phyloP scores from a whole-genome alignment of 306 rosid species.

The Alnus rubra region DNA sequence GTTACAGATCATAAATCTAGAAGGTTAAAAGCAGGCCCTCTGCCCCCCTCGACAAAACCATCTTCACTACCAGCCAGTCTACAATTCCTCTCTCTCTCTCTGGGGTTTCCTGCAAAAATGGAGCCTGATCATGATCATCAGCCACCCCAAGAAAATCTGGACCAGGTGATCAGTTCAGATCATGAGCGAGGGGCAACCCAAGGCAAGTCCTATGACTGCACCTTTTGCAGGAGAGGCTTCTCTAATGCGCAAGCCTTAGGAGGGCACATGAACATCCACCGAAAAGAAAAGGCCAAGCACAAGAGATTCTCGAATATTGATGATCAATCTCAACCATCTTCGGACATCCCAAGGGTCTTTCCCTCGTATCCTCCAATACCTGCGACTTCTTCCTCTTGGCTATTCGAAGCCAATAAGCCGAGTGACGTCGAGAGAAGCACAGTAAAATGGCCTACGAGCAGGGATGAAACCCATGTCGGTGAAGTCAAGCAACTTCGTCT shows the following conservation, averaged over 20 bases:
- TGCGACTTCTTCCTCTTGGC: slow-evolving; percentile 5
- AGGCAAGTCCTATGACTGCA: slow-evolving; percentile 69
- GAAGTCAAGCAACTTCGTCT: slow-evolving; percentile 45
- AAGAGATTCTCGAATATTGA: slow-evolving; percentile 18
- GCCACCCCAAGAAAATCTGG: slow-evolving; percentile 21
- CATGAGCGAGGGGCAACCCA: slow-evolving; percentile 31
- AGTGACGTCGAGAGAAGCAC: neutral
- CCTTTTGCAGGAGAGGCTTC: slow-evolving; percentile 77
- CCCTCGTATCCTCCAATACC: slow-evolving; percentile 17
- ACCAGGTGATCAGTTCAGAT: slow-evolving; percentile 6
- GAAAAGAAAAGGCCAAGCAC: slow-evolving; percentile 78
- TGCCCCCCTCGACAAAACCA: neutral
- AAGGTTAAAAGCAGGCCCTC: slow-evolving; percentile 43
- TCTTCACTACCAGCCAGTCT: neutral
- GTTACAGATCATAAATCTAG: slow-evolving; percentile 32
- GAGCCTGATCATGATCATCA: slow-evolving; percentile 35
- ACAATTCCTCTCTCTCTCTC: neutral
- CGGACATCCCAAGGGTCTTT: slow-evolving; percentile 29
- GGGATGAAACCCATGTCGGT: slow-evolving; percentile 14
- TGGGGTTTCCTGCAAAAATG: slow-evolving; percentile 7
- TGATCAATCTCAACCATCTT: slow-evolving; percentile 8
- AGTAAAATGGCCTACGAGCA: neutral
- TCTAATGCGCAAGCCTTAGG: slow-evolving; percentile 94
- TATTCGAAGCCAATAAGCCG: neutral
- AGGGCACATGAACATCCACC: slow-evolving; percentile 89